Conservation (phyloP, 768 basidiomycete species). For the Lactarius tabidus region DNA sequence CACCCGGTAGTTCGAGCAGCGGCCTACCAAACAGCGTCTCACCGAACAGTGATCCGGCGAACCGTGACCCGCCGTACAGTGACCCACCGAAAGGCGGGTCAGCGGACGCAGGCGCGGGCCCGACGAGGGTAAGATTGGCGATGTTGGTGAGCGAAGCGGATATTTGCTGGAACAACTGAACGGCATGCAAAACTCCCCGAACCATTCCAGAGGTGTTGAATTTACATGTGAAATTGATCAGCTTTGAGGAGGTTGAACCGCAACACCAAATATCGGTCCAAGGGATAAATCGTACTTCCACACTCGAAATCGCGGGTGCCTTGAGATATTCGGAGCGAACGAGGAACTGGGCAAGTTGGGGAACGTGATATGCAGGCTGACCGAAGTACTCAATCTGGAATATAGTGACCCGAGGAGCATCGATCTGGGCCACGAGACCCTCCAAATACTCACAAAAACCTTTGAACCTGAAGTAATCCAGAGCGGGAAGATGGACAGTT, state of each 20-base stretch:
- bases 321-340: not conserved
- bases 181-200: not conserved
- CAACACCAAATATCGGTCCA: not conserved
- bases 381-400: not conserved
- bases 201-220: not conserved
- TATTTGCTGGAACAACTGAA: not conserved
- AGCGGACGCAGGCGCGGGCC: not conserved
- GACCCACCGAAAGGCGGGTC: not conserved
- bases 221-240: too few species aligned
- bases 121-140: not conserved
- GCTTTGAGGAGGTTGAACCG: not conserved
- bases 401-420: not conserved
- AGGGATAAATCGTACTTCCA: not conserved
- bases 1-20: not conserved
- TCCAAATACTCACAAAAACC: not conserved
- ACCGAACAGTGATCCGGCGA: not conserved
- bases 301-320: not conserved
- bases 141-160: not conserved
- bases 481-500: not conserved
- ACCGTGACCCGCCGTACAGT: not conserved
- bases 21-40: not conserved
- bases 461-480: not conserved
- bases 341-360: not conserved
- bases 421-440: not conserved
- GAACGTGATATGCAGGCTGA: not conserved